Evolutionary conservation across 2,329 filamentous ascomycete genomes (phyloP).

Genomic region (Curvularia verruculosa): DNA sequence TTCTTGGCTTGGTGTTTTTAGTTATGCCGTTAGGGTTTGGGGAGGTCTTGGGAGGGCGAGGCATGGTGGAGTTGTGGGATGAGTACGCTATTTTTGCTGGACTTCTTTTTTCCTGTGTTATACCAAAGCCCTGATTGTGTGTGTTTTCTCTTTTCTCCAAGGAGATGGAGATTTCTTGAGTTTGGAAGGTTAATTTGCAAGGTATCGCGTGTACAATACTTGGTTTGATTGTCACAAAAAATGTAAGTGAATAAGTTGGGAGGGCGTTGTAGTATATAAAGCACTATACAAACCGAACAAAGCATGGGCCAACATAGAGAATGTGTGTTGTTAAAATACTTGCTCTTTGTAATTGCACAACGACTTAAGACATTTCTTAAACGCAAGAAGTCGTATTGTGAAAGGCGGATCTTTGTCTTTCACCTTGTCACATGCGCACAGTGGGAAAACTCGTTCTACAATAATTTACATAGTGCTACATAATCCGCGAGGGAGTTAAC

Average conservation of each 20-base stretch:
- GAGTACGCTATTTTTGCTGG: slow-evolving; percentile 17
- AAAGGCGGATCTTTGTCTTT: slow-evolving; percentile 32
- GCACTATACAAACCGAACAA: slow-evolving; percentile 33
- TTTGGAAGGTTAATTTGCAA: too few relatives aligned
- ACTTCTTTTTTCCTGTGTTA: too few relatives aligned
- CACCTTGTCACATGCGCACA: slow-evolving; percentile 24
- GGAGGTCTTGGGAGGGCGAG: slow-evolving; percentile 7
- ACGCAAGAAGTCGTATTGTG: slow-evolving; percentile 14
- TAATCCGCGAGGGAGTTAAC: slow-evolving; percentile 1
- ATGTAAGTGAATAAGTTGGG: too few relatives aligned
- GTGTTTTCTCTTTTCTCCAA: too few relatives aligned
- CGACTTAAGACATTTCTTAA: slow-evolving; percentile 24
- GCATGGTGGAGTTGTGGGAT: not conserved
- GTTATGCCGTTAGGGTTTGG: slow-evolving; percentile 21
- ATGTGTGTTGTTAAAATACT: slow-evolving; percentile 34
- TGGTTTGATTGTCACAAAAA: too few relatives aligned
- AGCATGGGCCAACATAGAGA: slow-evolving; percentile 20
- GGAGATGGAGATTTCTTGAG: too few relatives aligned
- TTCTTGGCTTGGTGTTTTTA: slow-evolving; percentile 19
- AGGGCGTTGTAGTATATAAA: slow-evolving; percentile 31
- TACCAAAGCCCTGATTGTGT: too few relatives aligned
- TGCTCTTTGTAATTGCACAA: slow-evolving; percentile 35
- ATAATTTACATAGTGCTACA: slow-evolving; percentile 22
- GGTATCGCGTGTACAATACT: too few relatives aligned
- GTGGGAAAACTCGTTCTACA: slow-evolving; percentile 14